Evolutionary conservation across 2,329 filamentous ascomycete species (phyloP).

Genomic region (Microascus cirrosus): DNA sequence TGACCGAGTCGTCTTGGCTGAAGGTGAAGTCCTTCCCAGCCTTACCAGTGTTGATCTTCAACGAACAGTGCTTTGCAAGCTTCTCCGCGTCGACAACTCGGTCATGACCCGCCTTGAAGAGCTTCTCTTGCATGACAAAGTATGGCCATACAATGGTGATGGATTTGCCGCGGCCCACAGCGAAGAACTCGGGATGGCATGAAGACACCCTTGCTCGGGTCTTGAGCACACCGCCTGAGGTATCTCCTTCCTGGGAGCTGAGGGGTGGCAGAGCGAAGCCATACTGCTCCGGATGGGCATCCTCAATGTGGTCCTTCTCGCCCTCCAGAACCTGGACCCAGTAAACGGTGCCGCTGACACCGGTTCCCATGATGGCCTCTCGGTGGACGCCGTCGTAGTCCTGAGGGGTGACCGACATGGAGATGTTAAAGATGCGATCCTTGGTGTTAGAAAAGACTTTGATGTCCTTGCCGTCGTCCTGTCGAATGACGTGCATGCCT

Average conservation of each 20-base stretch:
- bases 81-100: conserved; percentile 75
- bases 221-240: conserved; percentile 86
- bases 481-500: conserved; percentile 84
- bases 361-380: conserved; percentile 83
- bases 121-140: conserved; percentile 49
- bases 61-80: conserved; percentile 72
- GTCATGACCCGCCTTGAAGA: conserved; percentile 53
- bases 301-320: conserved; percentile 68
- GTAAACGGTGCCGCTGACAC: conserved; percentile 92
- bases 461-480: conserved; percentile 84
- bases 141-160: conserved; percentile 78
- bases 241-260: conserved; percentile 76
- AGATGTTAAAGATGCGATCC: conserved; percentile 91
- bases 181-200: conserved; percentile 85
- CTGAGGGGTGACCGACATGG: conserved; percentile 59
- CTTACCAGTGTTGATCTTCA: conserved; percentile 95
- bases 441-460: conserved; percentile 85
- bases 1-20: conserved; percentile 88
- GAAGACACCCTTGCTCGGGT: conserved; percentile 86
- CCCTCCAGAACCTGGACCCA: conserved; percentile 75
- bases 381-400: conserved; percentile 47
- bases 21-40: conserved; percentile 97
- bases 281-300: conserved; percentile 69
- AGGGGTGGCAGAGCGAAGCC: conserved; percentile 86
- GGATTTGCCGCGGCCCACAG: conserved; percentile 87